phyloP scores from a whole-genome alignment of 2,329 filamentous ascomycete species.

The Leptodontidium sp. region DNA sequence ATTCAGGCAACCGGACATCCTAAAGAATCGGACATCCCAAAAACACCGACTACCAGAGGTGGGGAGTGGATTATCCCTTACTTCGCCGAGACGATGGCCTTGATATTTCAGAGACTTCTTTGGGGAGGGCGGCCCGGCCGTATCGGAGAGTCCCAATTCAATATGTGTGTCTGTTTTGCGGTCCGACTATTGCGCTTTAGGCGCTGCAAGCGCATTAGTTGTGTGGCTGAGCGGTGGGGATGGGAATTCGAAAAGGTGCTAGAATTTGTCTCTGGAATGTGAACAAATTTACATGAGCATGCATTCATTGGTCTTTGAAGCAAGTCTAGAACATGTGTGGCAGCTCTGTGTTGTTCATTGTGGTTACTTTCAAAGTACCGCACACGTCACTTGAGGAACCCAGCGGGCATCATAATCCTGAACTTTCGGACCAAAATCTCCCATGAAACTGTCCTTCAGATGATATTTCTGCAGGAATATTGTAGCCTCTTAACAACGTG shows the following conservation, averaged over 20 bases:
- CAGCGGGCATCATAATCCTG: no score
- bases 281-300: not conserved
- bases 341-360: no score
- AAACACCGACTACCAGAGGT: no score
- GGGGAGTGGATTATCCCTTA: not conserved
- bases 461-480: no score
- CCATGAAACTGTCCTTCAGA: no score
- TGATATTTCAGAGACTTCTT: not conserved
- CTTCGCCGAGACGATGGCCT: not conserved
- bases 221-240: not conserved
- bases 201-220: conserved; percentile 15
- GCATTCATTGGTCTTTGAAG: not conserved
- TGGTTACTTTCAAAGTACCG: no score
- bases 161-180: not conserved
- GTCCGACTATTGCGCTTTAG: not conserved
- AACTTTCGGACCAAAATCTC: no score
- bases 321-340: no score
- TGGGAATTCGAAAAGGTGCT: not conserved
- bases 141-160: not conserved
- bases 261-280: not conserved
- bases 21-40: no score
- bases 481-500: no score
- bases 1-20: no score
- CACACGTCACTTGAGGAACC: no score
- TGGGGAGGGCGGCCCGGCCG: not conserved